A percentile compares a stretch with the other conserved stretches of the same genome.
These are phyloP conservation scores for Wickerhamiella nectarea DNA, from an alignment of 805 yeast species.

Conservation along the genomic window DNA sequence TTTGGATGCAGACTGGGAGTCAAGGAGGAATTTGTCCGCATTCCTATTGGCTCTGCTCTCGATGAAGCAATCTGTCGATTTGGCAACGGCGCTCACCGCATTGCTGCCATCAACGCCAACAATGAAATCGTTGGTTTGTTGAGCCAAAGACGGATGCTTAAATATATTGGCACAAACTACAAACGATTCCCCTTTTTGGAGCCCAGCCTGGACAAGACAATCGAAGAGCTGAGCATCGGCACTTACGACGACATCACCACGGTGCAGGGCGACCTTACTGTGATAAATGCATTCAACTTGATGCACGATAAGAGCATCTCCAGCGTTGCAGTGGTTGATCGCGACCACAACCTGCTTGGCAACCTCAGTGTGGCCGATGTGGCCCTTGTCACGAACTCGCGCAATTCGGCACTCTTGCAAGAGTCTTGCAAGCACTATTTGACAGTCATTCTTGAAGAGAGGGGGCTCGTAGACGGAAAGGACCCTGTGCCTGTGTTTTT, in stretches of 20 bases:
- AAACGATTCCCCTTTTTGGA: conserved; percentile 75
- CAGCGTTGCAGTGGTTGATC: conserved; percentile 85
- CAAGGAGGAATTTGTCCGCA: conserved; percentile 74
- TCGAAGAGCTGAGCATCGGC: conserved; percentile 68
- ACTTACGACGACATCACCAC: conserved; percentile 51
- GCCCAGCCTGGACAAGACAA: conserved; percentile 42
- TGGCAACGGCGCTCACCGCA: conserved; percentile 92
- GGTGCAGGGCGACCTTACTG: conserved; percentile 72
- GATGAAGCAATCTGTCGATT: conserved; percentile 68
- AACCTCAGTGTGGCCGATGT: conserved; percentile 93
- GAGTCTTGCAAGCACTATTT: conserved; percentile 80
- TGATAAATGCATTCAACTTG: conserved; percentile 72
- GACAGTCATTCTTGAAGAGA: conserved; percentile 67
- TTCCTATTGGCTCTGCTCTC: conserved; percentile 47
- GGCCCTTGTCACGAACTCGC: conserved; percentile 69
- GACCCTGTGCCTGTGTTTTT: conserved; percentile 96
- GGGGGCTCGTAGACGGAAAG: conserved; percentile 88
- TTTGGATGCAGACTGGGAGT: conserved; percentile 75
- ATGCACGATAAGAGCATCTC: conserved; percentile 79
- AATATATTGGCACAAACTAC: conserved; percentile 85
- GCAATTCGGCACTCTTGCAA: conserved; percentile 70
- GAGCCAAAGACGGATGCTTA: conserved; percentile 78
- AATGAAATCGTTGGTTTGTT: conserved; percentile 64
- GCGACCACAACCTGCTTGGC: conserved; percentile 61
- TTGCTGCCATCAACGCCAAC: conserved; percentile 54